Evolutionary conservation across 345 rosid species (phyloP), one percentile per base, ranked within the genome.

Genomic region (Gossypium ekmanianum): DNA sequence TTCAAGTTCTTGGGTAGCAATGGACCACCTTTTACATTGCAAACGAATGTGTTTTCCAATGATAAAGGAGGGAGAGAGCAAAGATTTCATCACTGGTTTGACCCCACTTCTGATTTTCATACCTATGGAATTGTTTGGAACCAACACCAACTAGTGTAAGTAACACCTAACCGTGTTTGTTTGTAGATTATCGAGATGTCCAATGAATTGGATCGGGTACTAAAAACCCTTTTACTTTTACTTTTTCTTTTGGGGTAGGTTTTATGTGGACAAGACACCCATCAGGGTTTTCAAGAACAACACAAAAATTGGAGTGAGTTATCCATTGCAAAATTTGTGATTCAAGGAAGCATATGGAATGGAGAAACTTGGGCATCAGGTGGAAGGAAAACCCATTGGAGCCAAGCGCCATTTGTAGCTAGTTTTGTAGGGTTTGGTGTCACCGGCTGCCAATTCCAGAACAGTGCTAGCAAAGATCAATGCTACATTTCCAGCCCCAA

Each of bases 211-310:
- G 22, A 16, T 54, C 22, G 10, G 13, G n/a, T n/a, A 54, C 16
- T 12, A 12, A 50, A 50, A 50, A 50, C 7, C 7, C 41, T 34
- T 50, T 3, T 11, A 50, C 12, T 50, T 11, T 34, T 34, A 4
- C 39, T 34, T 12, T 50, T 50, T 50, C 0, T 12, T 52, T 52
- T 14, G 7, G 41, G 41, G 7, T 52, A 88, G 94, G 72, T 93
- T 87, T 73, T 87, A 73, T 14, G 88, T 87, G 75, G 94, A 93
- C 27, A 57, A 77, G 3, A 75, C 74, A 41, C 97, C 98, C 52
- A 88, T 91, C 68, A 87, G 97, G 67, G 92, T 88, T 13, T 86
- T 81, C 85, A 84, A 84, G 81, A 93, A 91, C 84, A 65, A 80
- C 12, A 29, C 67, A 67, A 67, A 26, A 0, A 17, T 34, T 1